Conservation (phyloP, 2,329 filamentous ascomycete genomes). For the Amauroascus verrucosus region DNA sequence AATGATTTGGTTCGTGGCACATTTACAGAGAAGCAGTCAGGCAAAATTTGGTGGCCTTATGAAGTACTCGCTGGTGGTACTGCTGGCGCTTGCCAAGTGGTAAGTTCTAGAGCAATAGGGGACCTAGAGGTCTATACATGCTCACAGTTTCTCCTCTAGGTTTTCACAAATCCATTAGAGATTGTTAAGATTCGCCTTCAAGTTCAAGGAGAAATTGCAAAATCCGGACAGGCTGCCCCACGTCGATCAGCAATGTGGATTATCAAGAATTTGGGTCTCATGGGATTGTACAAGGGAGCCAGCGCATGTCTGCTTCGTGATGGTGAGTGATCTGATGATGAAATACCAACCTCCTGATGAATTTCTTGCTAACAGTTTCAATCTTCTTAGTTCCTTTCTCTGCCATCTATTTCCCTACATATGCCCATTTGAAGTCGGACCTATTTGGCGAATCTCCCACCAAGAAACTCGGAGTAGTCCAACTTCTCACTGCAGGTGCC, state of each 20-base stretch:
- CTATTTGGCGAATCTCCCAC: constrained; percentile 80
- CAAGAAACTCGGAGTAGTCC: constrained; percentile 80
- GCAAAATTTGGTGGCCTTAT: constrained; percentile 57
- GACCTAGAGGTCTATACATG: constrained; percentile 6
- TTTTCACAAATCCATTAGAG: constrained; percentile 95
- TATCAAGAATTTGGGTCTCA: constrained; percentile 81
- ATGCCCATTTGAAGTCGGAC: constrained; percentile 88
- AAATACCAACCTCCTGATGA: background rate
- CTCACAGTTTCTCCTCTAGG: constrained; percentile 39
- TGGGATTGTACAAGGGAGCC: constrained; percentile 94
- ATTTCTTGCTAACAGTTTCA: constrained; percentile 12
- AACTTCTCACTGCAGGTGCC: constrained; percentile 87
- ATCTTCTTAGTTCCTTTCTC: constrained; percentile 67
- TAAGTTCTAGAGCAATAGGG: constrained; percentile 42
- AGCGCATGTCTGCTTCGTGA: constrained; percentile 89
- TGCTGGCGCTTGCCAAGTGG: constrained; percentile 91
- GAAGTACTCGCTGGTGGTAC: constrained; percentile 82
- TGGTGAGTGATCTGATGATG: constrained; percentile 24
- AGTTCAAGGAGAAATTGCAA: constrained; percentile 90
- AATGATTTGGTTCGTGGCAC: constrained; percentile 79
- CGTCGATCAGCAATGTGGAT: constrained; percentile 97
- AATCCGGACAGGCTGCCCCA: constrained; percentile 62
- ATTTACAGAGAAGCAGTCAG: constrained; percentile 62
- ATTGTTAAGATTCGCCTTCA: constrained; percentile 99
- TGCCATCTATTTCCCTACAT: constrained; percentile 96